phyloP scores from a whole-genome alignment of 148 eudicot species.

The Linanthus parryae region DNA sequence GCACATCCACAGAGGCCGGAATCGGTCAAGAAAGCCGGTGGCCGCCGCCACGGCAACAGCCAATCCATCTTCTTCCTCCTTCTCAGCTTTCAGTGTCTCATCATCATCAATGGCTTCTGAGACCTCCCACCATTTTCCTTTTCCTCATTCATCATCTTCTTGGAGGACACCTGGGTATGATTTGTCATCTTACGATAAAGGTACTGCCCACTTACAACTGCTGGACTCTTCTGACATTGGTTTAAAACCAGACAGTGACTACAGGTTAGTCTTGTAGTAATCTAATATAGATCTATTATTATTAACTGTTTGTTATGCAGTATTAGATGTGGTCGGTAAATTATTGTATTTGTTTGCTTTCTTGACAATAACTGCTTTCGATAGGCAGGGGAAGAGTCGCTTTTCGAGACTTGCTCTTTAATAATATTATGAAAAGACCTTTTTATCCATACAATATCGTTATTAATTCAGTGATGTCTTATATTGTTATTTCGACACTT shows the following conservation, averaged over 20 bases:
- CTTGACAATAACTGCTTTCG: too few relatives aligned
- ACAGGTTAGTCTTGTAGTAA: slow-evolving; percentile 18
- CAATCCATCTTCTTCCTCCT: slow-evolving; percentile 21
- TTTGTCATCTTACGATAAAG: slow-evolving; percentile 21
- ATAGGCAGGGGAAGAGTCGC: too few relatives aligned
- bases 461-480: too few relatives aligned
- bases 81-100: slow-evolving; percentile 17
- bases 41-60: slow-evolving; percentile 24
- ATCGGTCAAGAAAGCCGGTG: slow-evolving; percentile 99
- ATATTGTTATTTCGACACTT: too few relatives aligned
- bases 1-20: slow-evolving; percentile 99
- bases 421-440: too few relatives aligned
- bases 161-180: slow-evolving; percentile 21
- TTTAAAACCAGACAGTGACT: slow-evolving; percentile 19
- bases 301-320: background rate
- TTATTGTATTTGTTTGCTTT: too few relatives aligned
- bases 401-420: too few relatives aligned
- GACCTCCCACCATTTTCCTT: slow-evolving; percentile 16
- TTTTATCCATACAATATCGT: too few relatives aligned
- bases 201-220: slow-evolving; percentile 18
- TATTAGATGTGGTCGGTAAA: too few relatives aligned
- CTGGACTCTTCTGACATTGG: slow-evolving; percentile 20
- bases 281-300: background rate
- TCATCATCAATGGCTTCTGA: slow-evolving; percentile 6
- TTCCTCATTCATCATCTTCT: slow-evolving; percentile 38